A percentile compares a stretch with the other conserved stretches of the same genome.
Conservation (phyloP, 1,284 basidiomycete species). For the Coriolopsis trogii region DNA sequence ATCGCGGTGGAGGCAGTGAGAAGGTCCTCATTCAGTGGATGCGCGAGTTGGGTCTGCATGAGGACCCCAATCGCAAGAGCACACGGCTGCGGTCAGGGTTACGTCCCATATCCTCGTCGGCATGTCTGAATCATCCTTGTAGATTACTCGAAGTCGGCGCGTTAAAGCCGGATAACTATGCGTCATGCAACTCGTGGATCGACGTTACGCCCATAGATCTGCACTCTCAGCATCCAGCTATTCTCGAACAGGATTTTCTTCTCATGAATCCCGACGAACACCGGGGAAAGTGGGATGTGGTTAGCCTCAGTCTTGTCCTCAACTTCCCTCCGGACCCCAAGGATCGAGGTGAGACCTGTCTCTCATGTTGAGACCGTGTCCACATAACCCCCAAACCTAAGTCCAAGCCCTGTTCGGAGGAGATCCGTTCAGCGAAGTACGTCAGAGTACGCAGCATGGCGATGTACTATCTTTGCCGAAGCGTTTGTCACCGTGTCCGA, state of each 20-base stretch:
- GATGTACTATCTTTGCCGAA: too few species aligned
- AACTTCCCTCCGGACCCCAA: constrained; percentile 83
- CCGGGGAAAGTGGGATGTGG: constrained; percentile 65
- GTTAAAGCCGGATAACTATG: constrained; percentile 81
- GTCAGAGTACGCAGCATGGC: too few species aligned
- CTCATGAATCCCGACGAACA: constrained; percentile 53
- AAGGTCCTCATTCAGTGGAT: constrained; percentile 79
- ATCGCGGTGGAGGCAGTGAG: constrained; percentile 86
- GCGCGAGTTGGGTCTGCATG: constrained; percentile 50
- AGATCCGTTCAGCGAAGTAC: too few species aligned
- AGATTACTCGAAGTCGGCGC: constrained; percentile 89
- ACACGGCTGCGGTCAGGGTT: constrained; percentile 44
- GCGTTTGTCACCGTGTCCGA: too few species aligned
- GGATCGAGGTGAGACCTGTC: constrained; percentile 64
- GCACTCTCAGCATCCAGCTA: constrained; percentile 77
- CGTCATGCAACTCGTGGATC: constrained; percentile 68
- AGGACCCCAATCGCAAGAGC: constrained; percentile 25
- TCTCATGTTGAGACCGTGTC: not conserved
- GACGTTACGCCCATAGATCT: constrained; percentile 77
- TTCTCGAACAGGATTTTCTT: constrained; percentile 83
- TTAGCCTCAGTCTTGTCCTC: constrained; percentile 84
- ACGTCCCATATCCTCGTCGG: too few species aligned
- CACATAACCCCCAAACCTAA: too few species aligned
- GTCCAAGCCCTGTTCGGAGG: too few species aligned
- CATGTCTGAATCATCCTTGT: not conserved